These are phyloP conservation scores for Corniculantispora saksenae DNA, from an alignment of 2,329 filamentous ascomycete genomes.

Conservation along the genomic window DNA sequence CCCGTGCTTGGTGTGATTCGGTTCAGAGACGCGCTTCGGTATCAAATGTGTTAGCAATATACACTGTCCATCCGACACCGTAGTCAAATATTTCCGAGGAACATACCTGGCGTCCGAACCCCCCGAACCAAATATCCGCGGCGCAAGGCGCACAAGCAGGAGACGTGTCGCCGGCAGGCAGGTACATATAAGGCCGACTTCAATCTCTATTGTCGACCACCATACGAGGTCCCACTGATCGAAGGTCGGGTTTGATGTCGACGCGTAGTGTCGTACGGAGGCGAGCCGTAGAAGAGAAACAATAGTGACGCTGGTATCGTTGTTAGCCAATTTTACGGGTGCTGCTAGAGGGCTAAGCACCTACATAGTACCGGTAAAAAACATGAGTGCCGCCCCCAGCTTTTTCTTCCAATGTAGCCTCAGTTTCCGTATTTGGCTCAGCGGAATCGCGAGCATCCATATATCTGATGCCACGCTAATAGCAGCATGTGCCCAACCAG, in stretches of 20 bases:
- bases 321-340: neutral
- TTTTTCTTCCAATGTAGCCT: conserved; percentile 45
- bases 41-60: neutral
- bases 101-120: neutral
- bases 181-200: conserved; percentile 35
- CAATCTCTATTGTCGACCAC: conserved; percentile 36
- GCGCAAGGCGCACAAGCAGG: conserved; percentile 23
- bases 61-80: neutral
- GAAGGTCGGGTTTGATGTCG: conserved; percentile 31
- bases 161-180: conserved; percentile 33
- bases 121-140: neutral
- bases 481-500: conserved; percentile 48
- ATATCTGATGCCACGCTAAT: conserved; percentile 50
- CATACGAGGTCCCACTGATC: conserved; percentile 28
- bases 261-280: conserved; percentile 30
- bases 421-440: conserved; percentile 40
- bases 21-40: neutral
- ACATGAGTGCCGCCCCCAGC: conserved; percentile 44
- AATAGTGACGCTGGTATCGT: conserved; percentile 28
- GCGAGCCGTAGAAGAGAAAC: conserved; percentile 34
- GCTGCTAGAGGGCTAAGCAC: conserved; percentile 2
- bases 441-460: conserved; percentile 47
- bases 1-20: neutral
- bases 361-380: conserved; percentile 41
- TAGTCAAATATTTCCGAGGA: no score